Base-by-base conservation (phyloP, 805 yeast genomes). In the Sugiyamaella lignohabitans region DNA sequence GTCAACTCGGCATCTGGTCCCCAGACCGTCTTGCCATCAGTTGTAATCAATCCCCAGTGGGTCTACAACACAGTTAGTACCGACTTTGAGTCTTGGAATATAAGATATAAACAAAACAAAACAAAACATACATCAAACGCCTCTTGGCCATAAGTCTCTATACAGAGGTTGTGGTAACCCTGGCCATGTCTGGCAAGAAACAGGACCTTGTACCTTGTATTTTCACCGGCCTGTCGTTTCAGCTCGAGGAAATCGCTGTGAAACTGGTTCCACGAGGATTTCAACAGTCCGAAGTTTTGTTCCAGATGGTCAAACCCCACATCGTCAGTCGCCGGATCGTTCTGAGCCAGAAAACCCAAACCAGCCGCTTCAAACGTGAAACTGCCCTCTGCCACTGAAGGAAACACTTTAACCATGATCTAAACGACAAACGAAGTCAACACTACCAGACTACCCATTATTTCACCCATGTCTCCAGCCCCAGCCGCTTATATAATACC, bases 161-260 rank as follows among this genome's bases (percentile, higher is more conserved):
- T 72, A 22, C 75, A 77, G 46, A 65, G 57, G 54, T 76, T 76
- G 55, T 76, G 80, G 55, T 55, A 74, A 1, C 80, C 80, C 51
- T 76, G 76, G 3, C 79, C 80, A 51, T 76, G 80, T 43, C 80
- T 67, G 3, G 75, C 78, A 30, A 74, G 62, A 49, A 69, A 69
- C 35, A 76, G 59, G 8, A 76, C 54, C 57, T 75, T 76, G 59
- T 74, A 76, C 17, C 51, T 42, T n/a, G 55, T 32, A 4, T 42
- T 67, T 1, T 39, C 34, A 2, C 51, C 53, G 29, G 38, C 17
- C 5, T 67, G 55, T 5, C 48, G 37, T 35, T 53, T 46, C 53
- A 76, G 62, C n/a, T 58, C 52, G 3, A 59, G 49, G 16, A 76
- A 56, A n/a, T 64, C 53, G 2, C 47, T 45, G 4, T 40, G 19